These are phyloP conservation scores for Fusarium equiseti DNA, from an alignment of 2,329 filamentous ascomycete genomes.

Conservation along the genomic window DNA sequence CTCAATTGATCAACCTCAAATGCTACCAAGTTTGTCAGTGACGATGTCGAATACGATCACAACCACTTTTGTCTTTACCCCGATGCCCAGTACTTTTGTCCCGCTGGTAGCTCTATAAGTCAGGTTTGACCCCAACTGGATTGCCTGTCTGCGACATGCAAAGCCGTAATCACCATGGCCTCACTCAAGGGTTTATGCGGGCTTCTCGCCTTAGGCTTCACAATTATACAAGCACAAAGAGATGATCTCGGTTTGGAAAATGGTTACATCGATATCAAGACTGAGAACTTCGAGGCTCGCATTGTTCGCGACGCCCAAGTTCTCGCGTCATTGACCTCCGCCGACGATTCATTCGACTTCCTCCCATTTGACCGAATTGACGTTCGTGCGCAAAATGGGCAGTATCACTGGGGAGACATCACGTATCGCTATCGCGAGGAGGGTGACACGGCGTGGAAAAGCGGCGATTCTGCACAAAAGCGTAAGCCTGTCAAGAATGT, in stretches of 20 bases:
- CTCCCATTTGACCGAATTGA: conserved; percentile 64
- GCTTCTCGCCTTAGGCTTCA: not conserved
- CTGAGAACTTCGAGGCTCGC: conserved; percentile 57
- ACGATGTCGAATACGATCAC: not conserved
- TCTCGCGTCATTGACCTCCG: conserved; percentile 60
- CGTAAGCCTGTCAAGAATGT: conserved; percentile 49
- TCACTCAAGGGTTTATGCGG: too few species aligned
- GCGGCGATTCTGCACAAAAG: conserved; percentile 60
- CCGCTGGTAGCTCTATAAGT: too few species aligned
- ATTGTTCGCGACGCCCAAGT: conserved; percentile 61
- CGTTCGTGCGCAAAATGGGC: conserved; percentile 61
- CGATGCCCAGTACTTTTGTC: not conserved
- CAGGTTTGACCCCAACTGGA: not conserved
- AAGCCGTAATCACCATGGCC: too few species aligned
- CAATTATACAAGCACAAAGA: not conserved
- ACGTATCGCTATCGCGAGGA: conserved; percentile 65
- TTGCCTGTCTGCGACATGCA: not conserved
- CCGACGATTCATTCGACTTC: conserved; percentile 63
- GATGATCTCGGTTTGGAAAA: conserved; percentile 53
- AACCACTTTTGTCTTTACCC: not conserved
- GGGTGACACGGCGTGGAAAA: conserved; percentile 57
- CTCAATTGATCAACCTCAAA: not conserved
- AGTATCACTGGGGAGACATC: conserved; percentile 71
- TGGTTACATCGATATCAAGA: conserved; percentile 57
- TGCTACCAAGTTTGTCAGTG: not conserved